phyloP scores from a whole-genome alignment of 164 flowering plant genomes.

The Magnolia changhungtana region DNA sequence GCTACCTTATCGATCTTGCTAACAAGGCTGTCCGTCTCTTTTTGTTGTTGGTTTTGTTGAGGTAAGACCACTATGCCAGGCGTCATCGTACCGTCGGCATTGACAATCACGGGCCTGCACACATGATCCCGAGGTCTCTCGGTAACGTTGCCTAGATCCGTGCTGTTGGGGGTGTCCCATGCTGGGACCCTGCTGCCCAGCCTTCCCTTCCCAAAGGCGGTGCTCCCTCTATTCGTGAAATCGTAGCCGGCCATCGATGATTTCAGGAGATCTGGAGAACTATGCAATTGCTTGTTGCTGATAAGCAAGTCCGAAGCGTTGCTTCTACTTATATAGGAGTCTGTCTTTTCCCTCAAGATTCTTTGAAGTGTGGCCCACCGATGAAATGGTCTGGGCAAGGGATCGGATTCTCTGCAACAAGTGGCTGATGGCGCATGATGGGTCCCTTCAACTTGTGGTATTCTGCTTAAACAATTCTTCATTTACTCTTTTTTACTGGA shows the following conservation, averaged over 20 bases:
- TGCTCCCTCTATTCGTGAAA: conserved; percentile 11
- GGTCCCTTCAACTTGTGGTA: not conserved
- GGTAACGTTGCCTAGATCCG: conserved; percentile 10
- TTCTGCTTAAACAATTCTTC: not conserved
- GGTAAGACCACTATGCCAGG: conserved; percentile 19
- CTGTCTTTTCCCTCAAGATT: not conserved
- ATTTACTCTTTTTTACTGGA: not conserved
- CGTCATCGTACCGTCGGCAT: conserved; percentile 34
- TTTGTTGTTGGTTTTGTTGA: not conserved
- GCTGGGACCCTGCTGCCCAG: not conserved
- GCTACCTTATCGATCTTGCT: conserved; percentile 24
- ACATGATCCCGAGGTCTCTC: conserved; percentile 23
- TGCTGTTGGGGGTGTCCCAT: conserved; percentile 16
- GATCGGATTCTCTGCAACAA: conserved; percentile 1
- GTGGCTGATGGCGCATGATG: not conserved
- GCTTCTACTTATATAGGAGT: conserved; percentile 14
- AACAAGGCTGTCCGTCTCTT: conserved; percentile 3
- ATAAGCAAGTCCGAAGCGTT: not conserved
- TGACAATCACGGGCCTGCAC: conserved; percentile 33
- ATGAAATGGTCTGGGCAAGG: not conserved
- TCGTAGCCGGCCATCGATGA: conserved; percentile 16
- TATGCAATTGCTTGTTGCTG: not conserved
- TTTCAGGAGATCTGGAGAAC: not conserved
- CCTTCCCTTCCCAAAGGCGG: conserved; percentile 8
- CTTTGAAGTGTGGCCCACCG: not conserved